Evolutionary conservation across 2,329 filamentous ascomycete genomes (phyloP).

Genomic region (Hypoxylon rubiginosum): DNA sequence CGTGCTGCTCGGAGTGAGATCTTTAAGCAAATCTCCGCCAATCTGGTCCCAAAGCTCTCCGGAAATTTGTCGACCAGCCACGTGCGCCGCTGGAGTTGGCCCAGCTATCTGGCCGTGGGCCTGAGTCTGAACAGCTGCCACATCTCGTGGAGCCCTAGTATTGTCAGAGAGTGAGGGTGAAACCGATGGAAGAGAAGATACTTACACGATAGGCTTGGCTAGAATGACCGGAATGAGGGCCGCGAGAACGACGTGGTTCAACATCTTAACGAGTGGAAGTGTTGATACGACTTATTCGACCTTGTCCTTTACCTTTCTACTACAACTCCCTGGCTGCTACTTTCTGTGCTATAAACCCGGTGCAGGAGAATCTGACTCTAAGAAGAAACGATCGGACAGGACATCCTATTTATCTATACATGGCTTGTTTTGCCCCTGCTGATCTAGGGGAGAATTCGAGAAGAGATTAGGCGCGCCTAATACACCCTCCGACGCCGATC

Average conservation of each 20-base stretch:
- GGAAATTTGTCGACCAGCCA: constrained; percentile 17
- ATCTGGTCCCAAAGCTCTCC: neutral
- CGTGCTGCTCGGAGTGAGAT: neutral
- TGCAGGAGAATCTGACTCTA: neutral
- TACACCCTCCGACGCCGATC: constrained; percentile 28
- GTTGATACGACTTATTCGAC: constrained; percentile 12
- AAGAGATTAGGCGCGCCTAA: constrained; percentile 24
- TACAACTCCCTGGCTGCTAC: constrained; percentile 15
- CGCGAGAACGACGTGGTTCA: constrained; percentile 46
- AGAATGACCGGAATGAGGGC: constrained; percentile 48
- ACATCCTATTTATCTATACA: constrained; percentile 29
- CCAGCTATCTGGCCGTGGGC: neutral
- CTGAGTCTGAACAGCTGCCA: neutral
- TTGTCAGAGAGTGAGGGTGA: constrained; percentile 14
- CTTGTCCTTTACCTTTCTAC: constrained; percentile 14
- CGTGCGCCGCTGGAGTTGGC: constrained; percentile 10
- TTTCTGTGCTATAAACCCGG: neutral
- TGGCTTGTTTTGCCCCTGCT: constrained; percentile 1
- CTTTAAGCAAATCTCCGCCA: neutral
- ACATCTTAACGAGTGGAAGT: constrained; percentile 43
- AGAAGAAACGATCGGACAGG: constrained; percentile 3
- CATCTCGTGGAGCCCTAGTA: constrained; percentile 13
- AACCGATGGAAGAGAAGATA: neutral
- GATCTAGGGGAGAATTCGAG: constrained; percentile 18
- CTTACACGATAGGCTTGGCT: constrained; percentile 50